These are phyloP conservation scores for Allium cepa DNA, from an alignment of 106 monocot species.

Conservation along the genomic window DNA sequence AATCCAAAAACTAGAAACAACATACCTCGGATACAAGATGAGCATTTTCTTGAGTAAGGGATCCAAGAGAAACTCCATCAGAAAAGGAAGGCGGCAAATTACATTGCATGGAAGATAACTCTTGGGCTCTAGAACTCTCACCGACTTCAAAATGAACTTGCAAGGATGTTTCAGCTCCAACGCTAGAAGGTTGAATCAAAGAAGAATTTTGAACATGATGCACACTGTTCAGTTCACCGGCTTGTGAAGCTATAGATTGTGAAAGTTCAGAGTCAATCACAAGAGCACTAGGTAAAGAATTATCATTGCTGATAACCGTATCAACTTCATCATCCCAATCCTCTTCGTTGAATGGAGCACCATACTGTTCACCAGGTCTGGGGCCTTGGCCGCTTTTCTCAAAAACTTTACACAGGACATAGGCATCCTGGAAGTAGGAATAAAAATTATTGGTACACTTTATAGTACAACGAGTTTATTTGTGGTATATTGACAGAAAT, in stretches of 20 bases:
- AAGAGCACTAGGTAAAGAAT: conserved; percentile 10
- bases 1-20: neutral
- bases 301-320: neutral
- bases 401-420: conserved; percentile 47
- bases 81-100: neutral
- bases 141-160: conserved; percentile 1
- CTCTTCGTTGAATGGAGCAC: conserved; percentile 38
- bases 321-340: conserved; percentile 37
- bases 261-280: neutral
- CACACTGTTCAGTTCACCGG: conserved; percentile 2
- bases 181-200: neutral
- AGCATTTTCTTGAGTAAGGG: conserved; percentile 8
- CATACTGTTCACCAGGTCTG: conserved; percentile 56
- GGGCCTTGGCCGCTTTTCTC: conserved; percentile 54
- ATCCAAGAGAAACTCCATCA: conserved; percentile 16
- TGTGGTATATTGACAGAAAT: too few relatives aligned
- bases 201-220: too few relatives aligned
- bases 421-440: conserved; percentile 29
- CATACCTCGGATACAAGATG: conserved; percentile 17
- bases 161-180: neutral
- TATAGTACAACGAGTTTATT: too few relatives aligned
- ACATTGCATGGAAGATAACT: neutral
- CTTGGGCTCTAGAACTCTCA: neutral
- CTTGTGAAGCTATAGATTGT: conserved; percentile 12
- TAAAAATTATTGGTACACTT: too few relatives aligned